These are phyloP conservation scores for Neocatenulostroma microsporum DNA, from an alignment of 2,329 filamentous ascomycete species.

Conservation along the genomic window DNA sequence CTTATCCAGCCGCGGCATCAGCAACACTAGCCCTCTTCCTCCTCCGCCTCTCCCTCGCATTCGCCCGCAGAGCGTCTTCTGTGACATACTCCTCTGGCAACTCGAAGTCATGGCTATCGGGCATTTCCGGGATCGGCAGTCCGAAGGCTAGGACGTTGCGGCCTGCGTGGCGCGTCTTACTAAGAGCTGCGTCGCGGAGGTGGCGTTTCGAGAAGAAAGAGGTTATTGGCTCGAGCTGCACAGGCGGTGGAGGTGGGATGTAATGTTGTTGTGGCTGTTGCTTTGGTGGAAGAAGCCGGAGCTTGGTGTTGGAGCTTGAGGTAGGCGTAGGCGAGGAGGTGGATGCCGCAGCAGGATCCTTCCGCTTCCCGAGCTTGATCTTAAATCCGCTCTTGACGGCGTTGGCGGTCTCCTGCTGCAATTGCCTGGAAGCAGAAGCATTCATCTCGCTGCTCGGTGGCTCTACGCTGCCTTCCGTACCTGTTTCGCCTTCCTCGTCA, in stretches of 20 bases:
- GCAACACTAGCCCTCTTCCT: constrained; percentile 46
- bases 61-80: constrained; percentile 42
- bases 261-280: no score
- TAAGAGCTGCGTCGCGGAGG: constrained; percentile 71
- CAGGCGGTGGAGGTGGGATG: constrained; percentile 28
- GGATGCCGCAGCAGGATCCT: no score
- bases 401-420: constrained; percentile 62
- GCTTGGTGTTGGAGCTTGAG: constrained; percentile 1
- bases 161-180: constrained; percentile 51
- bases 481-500: constrained; percentile 29
- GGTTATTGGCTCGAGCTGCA: constrained; percentile 41
- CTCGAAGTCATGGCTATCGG: constrained; percentile 58
- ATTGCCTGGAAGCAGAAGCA: constrained; percentile 62
- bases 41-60: constrained; percentile 56
- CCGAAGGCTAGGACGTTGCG: constrained; percentile 75
- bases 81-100: constrained; percentile 59
- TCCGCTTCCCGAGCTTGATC: constrained; percentile 19
- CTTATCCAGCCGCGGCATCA: constrained; percentile 17
- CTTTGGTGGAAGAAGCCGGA: no score
- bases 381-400: constrained; percentile 34
- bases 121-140: constrained; percentile 64
- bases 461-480: constrained; percentile 35
- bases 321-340: constrained; percentile 11
- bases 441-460: constrained; percentile 64
- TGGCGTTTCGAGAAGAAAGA: constrained; percentile 80